Evolutionary conservation across 345 rosid genomes (phyloP), one percentile per base, ranked within the genome.

Genomic region (Lagerstroemia speciosa): DNA sequence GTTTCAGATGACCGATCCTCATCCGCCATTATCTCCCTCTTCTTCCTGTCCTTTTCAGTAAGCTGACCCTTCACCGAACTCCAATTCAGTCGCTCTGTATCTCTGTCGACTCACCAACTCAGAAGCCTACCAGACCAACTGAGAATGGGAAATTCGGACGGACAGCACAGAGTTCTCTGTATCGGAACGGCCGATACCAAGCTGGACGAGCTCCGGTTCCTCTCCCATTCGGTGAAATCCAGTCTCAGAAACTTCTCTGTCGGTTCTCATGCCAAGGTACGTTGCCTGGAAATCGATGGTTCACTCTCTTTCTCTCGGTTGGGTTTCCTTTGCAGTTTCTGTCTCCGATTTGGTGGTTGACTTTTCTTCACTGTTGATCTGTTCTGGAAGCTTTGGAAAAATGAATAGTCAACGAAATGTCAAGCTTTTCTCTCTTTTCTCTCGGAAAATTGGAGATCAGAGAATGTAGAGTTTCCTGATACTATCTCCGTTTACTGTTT

Each of bases 161-260:
- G 65, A 30, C 63, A 19, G 53, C 84, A 22, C 58, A 73, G 85
- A 48, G 93, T 90, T 55, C 83, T 76, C 83, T 93, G 98, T 67
- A 73, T 90, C 31, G 97, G 97, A 69, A 90, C 98, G 36, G 92
- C 83, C 62, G 98, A 93, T 50, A 87, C 96, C 3, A 93, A 93
- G 83, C 80, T 83, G 73, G 82, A 83, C n/a, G 98, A 93, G 81
- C 92, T 93, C 67, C 86, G 78, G 3, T 86, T 83, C 83, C 86
- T 93, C 27, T 78, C 89, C 5, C 77, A 79, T n/a, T 81, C 92
- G 34, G 94, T 87, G 63, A 76, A 81, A 69, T 83, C 89, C 73
- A 76, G 73, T 55, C 81, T 93, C 78, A 29, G 3, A 67, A 60
- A 72, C 67, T 84, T 88, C 78, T 77, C 86, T 69, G 66, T 38